Base-by-base conservation (phyloP, 352 stramenopile species). In the Globisporangium solare region DNA sequence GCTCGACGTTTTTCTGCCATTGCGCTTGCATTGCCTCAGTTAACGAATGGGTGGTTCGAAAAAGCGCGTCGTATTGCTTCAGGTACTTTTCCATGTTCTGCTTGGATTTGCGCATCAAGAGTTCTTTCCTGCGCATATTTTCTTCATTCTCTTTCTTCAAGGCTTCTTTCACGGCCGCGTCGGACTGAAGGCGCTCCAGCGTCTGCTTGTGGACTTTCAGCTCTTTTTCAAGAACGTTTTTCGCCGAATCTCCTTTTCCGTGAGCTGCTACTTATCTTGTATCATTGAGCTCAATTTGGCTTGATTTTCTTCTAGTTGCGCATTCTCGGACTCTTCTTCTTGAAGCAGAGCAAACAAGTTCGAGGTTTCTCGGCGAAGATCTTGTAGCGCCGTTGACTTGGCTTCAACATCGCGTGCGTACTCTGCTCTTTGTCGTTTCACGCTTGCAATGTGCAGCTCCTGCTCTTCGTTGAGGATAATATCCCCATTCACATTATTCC, bases 61-160 rank as follows among this genome's bases (percentile, higher is more conserved):
- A 95, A 2, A 96, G 70, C 10, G 65, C 71, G 53, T 96, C 85
- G 53, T 96, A 95, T 51, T 96, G 76, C 35, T 85, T 88, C 18
- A 94, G 61, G 54, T 95, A 94, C 50, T 88, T 89, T 27, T 97
- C 82, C 81, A 96, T 94, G 45, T 91, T 90, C 7, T 85, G 70
- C 66, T 95, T 95, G 42, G 79, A 85, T 37, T 91, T 79, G 27
- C 80, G 75, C 64, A 95, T 73, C 22, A 76, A 47, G 0, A 86
- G 58, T 56, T 97, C 88, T 50, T 92, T 92, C 42, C 74, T 75
- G 42, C 66, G 63, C 14, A 84, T 54, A 48, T 61, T 86, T 31
- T 88, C 78, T 43, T 86, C 76, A 43, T 84, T 84, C 20, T 83
- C 77, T 21, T 73, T 73, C 43, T 74, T 76, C 47, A 76, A 56